Evolutionary conservation across 2,329 filamentous ascomycete species (phyloP).

Genomic region (Fusarium redolens): DNA sequence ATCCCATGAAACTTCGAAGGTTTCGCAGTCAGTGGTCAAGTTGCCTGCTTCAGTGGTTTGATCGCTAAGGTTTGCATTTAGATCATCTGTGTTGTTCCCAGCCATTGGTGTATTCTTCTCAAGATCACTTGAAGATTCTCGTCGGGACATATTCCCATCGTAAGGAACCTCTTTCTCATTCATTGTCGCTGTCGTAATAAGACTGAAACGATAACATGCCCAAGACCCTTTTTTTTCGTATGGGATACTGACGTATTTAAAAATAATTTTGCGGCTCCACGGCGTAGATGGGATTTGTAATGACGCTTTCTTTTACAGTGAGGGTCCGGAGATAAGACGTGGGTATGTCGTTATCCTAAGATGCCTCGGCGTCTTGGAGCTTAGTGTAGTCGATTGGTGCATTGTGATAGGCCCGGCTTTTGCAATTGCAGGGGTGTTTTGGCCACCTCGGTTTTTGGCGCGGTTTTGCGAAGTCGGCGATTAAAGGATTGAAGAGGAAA

Average conservation of each 20-base stretch:
- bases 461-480: not conserved
- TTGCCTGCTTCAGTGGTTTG: slow-evolving; percentile 18
- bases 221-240: not conserved
- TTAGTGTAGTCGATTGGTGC: not conserved
- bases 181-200: not conserved
- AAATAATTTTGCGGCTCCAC: slow-evolving; percentile 7
- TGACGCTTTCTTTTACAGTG: slow-evolving; percentile 1
- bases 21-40: not conserved
- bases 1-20: slow-evolving; percentile 16
- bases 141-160: not conserved
- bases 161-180: not conserved
- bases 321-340: slow-evolving; percentile 24
- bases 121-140: not conserved
- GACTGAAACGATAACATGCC: not conserved
- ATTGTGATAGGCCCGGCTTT: not conserved
- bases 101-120: not conserved
- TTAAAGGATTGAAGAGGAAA: not conserved
- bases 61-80: slow-evolving; percentile 11
- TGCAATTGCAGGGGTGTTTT: not conserved
- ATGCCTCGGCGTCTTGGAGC: slow-evolving; percentile 15
- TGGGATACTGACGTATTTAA: slow-evolving; percentile 13
- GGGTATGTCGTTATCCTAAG: not conserved
- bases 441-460: not conserved
- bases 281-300: slow-evolving; percentile 21
- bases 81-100: not conserved